Evolutionary conservation across 768 basidiomycete species (phyloP).

Genomic region (Russula abietina): DNA sequence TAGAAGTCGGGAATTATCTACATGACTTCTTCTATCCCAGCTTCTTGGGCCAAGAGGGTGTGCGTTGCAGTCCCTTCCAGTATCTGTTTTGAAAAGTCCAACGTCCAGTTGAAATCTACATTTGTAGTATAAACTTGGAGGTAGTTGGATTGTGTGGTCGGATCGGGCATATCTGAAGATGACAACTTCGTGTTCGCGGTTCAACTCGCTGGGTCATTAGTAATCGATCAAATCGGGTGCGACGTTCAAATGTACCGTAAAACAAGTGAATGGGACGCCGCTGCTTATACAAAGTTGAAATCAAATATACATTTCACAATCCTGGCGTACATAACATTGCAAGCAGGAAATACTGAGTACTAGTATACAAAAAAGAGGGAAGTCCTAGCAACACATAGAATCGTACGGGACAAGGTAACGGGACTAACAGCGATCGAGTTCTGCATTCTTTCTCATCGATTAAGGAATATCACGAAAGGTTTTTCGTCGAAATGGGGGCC

Average conservation of each 20-base stretch:
- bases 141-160: conserved; percentile 80
- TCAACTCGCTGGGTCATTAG: too few species aligned
- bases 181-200: not conserved
- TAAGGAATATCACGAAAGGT: not conserved
- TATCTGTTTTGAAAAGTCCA: conserved; percentile 62
- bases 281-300: too few species aligned
- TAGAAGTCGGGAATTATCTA: conserved; percentile 28
- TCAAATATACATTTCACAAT: not conserved
- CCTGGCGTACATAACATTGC: not conserved
- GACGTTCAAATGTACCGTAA: not conserved
- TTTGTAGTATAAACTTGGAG: conserved; percentile 57
- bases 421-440: not conserved
- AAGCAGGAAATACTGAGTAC: not conserved
- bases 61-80: conserved; percentile 65
- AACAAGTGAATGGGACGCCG: not conserved
- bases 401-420: too few species aligned
- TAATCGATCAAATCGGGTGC: not conserved
- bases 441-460: not conserved
- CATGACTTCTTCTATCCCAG: conserved; percentile 55
- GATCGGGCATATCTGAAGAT: conserved; percentile 37
- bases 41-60: conserved; percentile 47
- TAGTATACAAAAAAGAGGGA: not conserved
- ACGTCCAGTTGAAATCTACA: conserved; percentile 66
- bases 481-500: not conserved
- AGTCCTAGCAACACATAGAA: not conserved